Conservation (phyloP, 2,329 filamentous ascomycete species). For the Cryoendolithus antarcticus region DNA sequence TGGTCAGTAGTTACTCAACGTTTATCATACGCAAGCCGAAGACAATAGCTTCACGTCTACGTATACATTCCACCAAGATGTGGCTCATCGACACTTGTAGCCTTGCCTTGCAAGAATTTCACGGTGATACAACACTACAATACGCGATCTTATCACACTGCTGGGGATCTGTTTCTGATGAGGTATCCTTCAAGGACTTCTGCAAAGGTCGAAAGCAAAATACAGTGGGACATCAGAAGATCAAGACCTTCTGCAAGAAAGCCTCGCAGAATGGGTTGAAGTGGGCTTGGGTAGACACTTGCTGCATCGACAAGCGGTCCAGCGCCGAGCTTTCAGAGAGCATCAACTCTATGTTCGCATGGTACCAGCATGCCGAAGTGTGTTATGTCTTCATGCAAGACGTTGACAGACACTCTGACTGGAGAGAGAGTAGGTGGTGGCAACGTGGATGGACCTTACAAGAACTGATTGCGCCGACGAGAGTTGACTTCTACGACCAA, state of each 20-base stretch:
- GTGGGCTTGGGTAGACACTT: constrained; percentile 7
- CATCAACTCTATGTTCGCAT: constrained; percentile 4
- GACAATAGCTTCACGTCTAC: too few relatives aligned
- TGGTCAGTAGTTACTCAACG: too few relatives aligned
- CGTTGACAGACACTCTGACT: background rate
- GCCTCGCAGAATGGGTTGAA: constrained; percentile 10
- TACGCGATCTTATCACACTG: background rate
- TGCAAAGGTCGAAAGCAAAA: background rate
- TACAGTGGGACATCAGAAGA: constrained; percentile 5
- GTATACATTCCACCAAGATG: too few relatives aligned
- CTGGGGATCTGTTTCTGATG: background rate
- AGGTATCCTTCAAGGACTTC: background rate
- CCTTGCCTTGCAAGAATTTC: background rate
- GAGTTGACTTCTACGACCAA: constrained; percentile 1
- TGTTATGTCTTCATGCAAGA: constrained; percentile 12
- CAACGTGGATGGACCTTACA: constrained; percentile 4
- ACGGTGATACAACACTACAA: background rate
- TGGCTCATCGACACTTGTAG: background rate
- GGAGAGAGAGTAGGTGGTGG: background rate
- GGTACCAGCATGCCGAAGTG: constrained; percentile 1
- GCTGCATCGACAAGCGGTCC: constrained; percentile 3
- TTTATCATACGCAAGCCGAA: too few relatives aligned
- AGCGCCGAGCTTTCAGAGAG: constrained; percentile 4
- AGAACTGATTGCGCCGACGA: constrained; percentile 2
- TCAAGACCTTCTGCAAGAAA: constrained; percentile 9